Evolutionary conservation across 73 alveolate genomes (phyloP).

Genomic region (Paramecium biaurelia): DNA sequence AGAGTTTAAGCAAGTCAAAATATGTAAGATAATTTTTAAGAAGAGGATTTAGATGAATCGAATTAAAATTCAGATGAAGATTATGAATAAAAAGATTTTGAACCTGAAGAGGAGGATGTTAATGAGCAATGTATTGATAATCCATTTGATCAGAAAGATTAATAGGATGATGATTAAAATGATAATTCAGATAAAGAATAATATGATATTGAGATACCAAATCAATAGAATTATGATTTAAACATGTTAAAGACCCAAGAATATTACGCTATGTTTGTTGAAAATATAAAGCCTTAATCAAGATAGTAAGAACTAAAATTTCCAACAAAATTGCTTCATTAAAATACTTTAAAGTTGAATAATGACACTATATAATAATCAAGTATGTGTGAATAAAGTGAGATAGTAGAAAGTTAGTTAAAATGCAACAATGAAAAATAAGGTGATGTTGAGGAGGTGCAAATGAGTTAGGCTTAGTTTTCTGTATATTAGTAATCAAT

Average conservation of each 20-base stretch:
- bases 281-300: slow-evolving; percentile 21
- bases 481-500: not conserved
- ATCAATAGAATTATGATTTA: not conserved
- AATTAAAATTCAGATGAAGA: not conserved
- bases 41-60: not conserved
- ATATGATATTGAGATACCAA: not conserved
- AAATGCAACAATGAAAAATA: too few species aligned
- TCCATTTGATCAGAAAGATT: not conserved
- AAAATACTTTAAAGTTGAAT: slow-evolving; percentile 12
- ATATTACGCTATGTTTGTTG: slow-evolving; percentile 28
- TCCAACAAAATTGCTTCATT: not conserved
- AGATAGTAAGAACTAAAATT: not conserved
- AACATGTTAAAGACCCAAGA: slow-evolving; percentile 22
- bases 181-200: slow-evolving; percentile 1
- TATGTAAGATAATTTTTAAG: not conserved
- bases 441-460: not conserved
- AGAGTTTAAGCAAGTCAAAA: not conserved
- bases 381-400: not conserved
- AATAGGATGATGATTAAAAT: not conserved
- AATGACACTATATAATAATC: not conserved
- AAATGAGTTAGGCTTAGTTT: slow-evolving; percentile 42
- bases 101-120: not conserved
- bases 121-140: not conserved
- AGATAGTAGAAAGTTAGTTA: not conserved
- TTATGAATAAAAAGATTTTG: not conserved